Conservation (phyloP, 2,329 filamentous ascomycete species). For the Colletotrichum melonis region DNA sequence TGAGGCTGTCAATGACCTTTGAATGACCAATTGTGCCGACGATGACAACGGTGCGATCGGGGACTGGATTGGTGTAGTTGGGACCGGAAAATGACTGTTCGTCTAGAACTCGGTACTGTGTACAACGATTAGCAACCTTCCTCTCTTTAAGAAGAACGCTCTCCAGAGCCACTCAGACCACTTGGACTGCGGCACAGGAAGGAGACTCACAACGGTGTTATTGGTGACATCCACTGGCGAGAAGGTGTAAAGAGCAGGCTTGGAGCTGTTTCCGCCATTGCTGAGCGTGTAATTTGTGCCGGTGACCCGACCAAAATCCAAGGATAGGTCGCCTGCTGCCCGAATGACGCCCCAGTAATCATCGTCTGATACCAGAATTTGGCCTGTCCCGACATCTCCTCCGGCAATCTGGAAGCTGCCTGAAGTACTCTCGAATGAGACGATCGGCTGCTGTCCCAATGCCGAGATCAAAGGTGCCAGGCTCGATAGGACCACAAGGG, state of each 20-base stretch:
- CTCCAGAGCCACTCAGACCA: neutral
- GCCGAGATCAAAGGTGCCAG: slow-evolving; percentile 44
- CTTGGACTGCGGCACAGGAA: neutral
- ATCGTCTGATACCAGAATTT: slow-evolving; percentile 66
- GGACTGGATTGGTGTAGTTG: slow-evolving; percentile 52
- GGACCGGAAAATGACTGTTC: slow-evolving; percentile 58
- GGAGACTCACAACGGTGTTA: slow-evolving; percentile 55
- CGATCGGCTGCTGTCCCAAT: slow-evolving; percentile 62
- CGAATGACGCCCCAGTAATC: slow-evolving; percentile 78
- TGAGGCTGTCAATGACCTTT: slow-evolving; percentile 67
- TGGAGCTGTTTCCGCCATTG: slow-evolving; percentile 54
- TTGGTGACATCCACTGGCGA: slow-evolving; percentile 56
- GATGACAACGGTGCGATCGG: slow-evolving; percentile 69
- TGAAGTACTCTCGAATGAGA: slow-evolving; percentile 49
- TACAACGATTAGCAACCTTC: neutral
- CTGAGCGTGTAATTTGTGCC: slow-evolving; percentile 71
- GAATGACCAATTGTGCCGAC: slow-evolving; percentile 76
- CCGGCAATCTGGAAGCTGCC: slow-evolving; percentile 48
- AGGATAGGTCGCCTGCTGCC: slow-evolving; percentile 73
- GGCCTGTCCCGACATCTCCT: slow-evolving; percentile 50
- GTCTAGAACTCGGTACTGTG: slow-evolving; percentile 55
- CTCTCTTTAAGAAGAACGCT: neutral
- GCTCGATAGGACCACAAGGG: slow-evolving; percentile 36
- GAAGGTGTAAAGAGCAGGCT: slow-evolving; percentile 54
- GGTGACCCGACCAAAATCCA: slow-evolving; percentile 78